Percentiles rank a stretch among this genome's conserved stretches.
phyloP scores from a whole-genome alignment of 768 basidiomycete genomes.

The Podaxis sp. region DNA sequence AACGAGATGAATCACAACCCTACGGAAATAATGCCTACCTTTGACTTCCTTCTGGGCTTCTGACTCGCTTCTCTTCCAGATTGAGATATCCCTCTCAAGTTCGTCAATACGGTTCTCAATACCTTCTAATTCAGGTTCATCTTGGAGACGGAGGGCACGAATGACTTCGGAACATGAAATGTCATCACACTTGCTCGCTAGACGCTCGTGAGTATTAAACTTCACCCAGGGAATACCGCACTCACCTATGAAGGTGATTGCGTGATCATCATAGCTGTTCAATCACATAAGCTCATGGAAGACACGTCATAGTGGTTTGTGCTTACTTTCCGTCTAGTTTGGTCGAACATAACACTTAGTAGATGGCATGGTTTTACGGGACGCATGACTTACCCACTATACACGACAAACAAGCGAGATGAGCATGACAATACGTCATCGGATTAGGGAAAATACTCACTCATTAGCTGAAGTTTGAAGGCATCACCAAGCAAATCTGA shows the following conservation, averaged over 20 bases:
- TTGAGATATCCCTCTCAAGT: constrained; percentile 33
- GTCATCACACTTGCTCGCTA: constrained; percentile 65
- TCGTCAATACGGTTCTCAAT: constrained; percentile 47
- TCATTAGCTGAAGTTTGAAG: constrained; percentile 62
- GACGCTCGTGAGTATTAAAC: not conserved
- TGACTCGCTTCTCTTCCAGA: constrained; percentile 41
- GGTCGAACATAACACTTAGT: not conserved
- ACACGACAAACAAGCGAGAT: not conserved
- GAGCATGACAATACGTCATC: constrained; percentile 10
- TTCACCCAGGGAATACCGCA: not conserved
- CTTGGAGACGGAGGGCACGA: constrained; percentile 45
- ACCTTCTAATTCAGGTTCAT: constrained; percentile 50
- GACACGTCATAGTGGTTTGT: not conserved
- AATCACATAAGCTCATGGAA: not conserved
- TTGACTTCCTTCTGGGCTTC: constrained; percentile 39
- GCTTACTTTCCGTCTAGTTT: constrained; percentile 56
- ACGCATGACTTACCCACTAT: constrained; percentile 44
- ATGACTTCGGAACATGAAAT: constrained; percentile 62
- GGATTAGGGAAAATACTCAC: constrained; percentile 31
- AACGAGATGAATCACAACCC: not conserved
- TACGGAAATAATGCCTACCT: constrained; percentile 30
- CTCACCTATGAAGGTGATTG: constrained; percentile 63
- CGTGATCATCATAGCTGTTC: constrained; percentile 52
- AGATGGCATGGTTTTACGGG: not conserved
- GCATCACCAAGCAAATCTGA: constrained; percentile 63